Percentiles rank a stretch among this genome's conserved stretches.
Evolutionary conservation across 2,329 filamentous ascomycete genomes (phyloP).

Genomic region (Fusarium mangiferae): DNA sequence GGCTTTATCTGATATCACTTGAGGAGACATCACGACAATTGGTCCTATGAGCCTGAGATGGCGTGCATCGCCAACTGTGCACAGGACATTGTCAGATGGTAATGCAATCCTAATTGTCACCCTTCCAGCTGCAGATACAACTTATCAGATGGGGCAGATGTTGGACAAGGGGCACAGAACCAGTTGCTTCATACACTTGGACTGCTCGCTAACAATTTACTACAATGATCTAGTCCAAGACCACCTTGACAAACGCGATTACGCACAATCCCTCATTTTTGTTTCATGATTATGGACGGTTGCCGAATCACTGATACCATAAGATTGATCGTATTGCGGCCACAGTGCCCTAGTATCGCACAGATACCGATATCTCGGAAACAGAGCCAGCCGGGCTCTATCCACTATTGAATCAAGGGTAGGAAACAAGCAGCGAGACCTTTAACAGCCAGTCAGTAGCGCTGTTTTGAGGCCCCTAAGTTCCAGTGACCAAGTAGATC

Average conservation of each 20-base stretch:
- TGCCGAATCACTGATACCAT: conserved; percentile 4
- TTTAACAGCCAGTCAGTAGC: conserved; percentile 32
- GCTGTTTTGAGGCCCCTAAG: conserved; percentile 35
- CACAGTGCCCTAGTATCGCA: conserved; percentile 19
- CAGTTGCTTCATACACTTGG: conserved; percentile 10
- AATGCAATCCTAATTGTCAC: neutral
- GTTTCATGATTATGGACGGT: neutral
- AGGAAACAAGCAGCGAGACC: conserved; percentile 20
- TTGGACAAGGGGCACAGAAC: conserved; percentile 1
- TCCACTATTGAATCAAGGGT: conserved; percentile 37
- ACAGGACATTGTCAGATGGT: neutral
- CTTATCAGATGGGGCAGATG: conserved; percentile 24
- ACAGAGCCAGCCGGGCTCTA: conserved; percentile 40
- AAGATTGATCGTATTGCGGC: conserved; percentile 10
- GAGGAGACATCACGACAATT: conserved; percentile 7
- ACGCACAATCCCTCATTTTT: neutral
- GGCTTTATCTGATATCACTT: neutral
- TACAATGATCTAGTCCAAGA: neutral
- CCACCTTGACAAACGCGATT: neutral
- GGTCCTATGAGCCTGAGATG: conserved; percentile 6
- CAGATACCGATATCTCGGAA: conserved; percentile 45
- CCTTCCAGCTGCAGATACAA: conserved; percentile 9
- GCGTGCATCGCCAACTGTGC: conserved; percentile 2
- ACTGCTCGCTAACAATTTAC: neutral
- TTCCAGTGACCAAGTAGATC: conserved; percentile 32